Conservation (phyloP, 331 rosid species). For the Malus hybrid region DNA sequence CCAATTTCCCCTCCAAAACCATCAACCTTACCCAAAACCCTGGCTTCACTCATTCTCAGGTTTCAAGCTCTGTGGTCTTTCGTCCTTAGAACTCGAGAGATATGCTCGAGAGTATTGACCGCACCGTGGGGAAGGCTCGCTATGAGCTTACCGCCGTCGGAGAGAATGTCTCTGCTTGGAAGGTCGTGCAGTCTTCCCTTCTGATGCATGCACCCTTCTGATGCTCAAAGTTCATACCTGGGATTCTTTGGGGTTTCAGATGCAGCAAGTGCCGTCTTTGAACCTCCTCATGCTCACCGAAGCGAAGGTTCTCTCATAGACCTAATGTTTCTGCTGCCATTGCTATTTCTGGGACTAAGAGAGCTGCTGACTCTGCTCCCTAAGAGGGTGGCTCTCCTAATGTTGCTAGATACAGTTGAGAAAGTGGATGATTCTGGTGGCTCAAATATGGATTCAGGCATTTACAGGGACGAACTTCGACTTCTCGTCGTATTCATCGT, state of each 20-base stretch:
- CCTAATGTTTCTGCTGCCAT: slow-evolving; percentile 5
- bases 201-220: no score
- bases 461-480: slow-evolving; percentile 92
- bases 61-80: background rate
- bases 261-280: slow-evolving; percentile 77
- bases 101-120: slow-evolving; percentile 19
- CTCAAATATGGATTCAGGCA: slow-evolving; percentile 87
- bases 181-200: slow-evolving; percentile 58
- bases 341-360: slow-evolving; percentile 48
- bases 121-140: slow-evolving; percentile 41
- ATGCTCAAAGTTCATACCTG: slow-evolving; percentile 55
- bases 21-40: slow-evolving; percentile 8
- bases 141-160: slow-evolving; percentile 35
- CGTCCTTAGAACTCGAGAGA: slow-evolving; percentile 17
- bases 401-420: slow-evolving; percentile 59
- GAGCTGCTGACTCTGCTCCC: slow-evolving; percentile 56
- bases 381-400: slow-evolving; percentile 49
- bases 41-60: background rate
- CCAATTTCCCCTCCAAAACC: slow-evolving; percentile 6
- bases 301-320: slow-evolving; percentile 71
- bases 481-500: slow-evolving; percentile 68
- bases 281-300: slow-evolving; percentile 45
- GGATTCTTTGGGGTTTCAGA: slow-evolving; percentile 52
- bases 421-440: slow-evolving; percentile 80
- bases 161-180: slow-evolving; percentile 62